Conservation (phyloP, 306 rosid species). For the Vigna radiata region DNA sequence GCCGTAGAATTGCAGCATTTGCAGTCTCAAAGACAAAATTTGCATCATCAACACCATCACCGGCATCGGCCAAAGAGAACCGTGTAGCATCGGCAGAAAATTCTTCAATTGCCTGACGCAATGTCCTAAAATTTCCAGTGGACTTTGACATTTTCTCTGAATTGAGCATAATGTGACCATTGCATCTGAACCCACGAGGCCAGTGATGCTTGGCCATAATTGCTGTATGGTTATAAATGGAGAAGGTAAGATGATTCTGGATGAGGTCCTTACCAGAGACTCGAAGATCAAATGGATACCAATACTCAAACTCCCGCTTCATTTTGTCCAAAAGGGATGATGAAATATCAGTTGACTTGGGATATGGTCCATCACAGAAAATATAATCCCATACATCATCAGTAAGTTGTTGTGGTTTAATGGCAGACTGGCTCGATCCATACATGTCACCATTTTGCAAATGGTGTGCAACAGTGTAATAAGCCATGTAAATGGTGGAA, state of each 20-base stretch:
- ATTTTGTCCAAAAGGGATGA: slow-evolving; percentile 63
- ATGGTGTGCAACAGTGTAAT: slow-evolving; percentile 82
- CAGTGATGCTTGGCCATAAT: slow-evolving; percentile 72
- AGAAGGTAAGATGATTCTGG: slow-evolving; percentile 89
- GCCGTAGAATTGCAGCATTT: slow-evolving; percentile 84
- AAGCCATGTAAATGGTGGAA: slow-evolving; percentile 97
- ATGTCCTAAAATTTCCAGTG: slow-evolving; percentile 88
- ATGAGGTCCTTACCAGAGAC: slow-evolving; percentile 97
- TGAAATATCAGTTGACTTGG: slow-evolving; percentile 70
- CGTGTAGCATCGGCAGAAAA: slow-evolving; percentile 93
- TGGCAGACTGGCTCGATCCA: slow-evolving; percentile 58
- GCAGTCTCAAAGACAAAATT: slow-evolving; percentile 93
- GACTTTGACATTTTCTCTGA: slow-evolving; percentile 96
- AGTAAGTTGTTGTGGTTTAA: slow-evolving; percentile 78
- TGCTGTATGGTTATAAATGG: slow-evolving; percentile 88
- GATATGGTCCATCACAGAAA: slow-evolving; percentile 75
- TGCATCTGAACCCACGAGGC: slow-evolving; percentile 94
- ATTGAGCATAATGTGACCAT: slow-evolving; percentile 92
- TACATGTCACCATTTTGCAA: slow-evolving; percentile 78
- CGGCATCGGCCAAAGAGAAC: slow-evolving; percentile 95
- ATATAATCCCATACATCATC: slow-evolving; percentile 89
- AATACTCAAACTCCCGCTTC: slow-evolving; percentile 94
- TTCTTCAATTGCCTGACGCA: slow-evolving; percentile 86
- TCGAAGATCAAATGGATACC: slow-evolving; percentile 96
- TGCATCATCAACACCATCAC: slow-evolving; percentile 95